Base-by-base conservation (phyloP, 768 basidiomycete genomes). In the Candolleomyces eurysporus region DNA sequence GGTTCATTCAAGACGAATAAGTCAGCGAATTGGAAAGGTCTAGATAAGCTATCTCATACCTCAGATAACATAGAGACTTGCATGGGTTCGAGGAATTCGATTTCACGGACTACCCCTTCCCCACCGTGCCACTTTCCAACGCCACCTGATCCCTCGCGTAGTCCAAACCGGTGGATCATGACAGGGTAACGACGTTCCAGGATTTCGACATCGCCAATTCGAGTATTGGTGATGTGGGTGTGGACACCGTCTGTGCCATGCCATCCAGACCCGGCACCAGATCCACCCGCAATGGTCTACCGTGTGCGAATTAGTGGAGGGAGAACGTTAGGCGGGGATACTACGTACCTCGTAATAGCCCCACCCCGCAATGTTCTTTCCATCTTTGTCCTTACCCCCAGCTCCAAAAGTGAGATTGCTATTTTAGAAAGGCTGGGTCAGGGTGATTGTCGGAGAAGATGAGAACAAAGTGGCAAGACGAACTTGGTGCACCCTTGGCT, bases 401-500 rank as follows among this genome's bases (percentile, higher is more conserved):
- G 87, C 80, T 4, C 93, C 94, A 68, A 96, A 96, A 0, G 94
- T 96, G 43, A 96, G 75, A 70, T 96, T 96, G 73, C 90, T 90
- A 64, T 31, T 50, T 48, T 19, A 56, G 58, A n/a, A 66, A 11
- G 36, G 36, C 11, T 5, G 36, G 36, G 48, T 60, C 54, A n/a
- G 55, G 31, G 52, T 6, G 26, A 49, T 53, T 43, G 50, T 48
- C n/a, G 57, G 14, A 32, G 46, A 48, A 48, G 43, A 26, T 40
- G 59, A 60, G 43, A 58, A 53, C 50, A 21, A 48, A 54, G 21
- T 5, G 48, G 40, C 46, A 42, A 5, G 2, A 73, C 87, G 65
- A 71, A 92, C 92, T 96, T 96, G 50, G 92, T 95, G 68, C 92
- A 93, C 1, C 96, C 96, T 71, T 97, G 95, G 67, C 91, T 93